Conservation (phyloP, 495 filamentous ascomycete species). For the Talaromyces liani region DNA sequence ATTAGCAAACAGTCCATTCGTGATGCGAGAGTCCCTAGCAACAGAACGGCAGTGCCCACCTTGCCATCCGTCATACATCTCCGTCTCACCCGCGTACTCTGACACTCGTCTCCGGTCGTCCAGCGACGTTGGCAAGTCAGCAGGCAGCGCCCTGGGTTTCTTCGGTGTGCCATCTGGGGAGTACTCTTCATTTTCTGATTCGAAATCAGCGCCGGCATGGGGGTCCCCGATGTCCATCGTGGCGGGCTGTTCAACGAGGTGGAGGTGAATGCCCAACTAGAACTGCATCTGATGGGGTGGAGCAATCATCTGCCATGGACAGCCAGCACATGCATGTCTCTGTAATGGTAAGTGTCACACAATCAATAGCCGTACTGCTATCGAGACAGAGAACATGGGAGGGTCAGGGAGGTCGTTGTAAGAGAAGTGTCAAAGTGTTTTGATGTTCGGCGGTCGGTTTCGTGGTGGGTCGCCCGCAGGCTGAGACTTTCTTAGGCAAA, state of each 20-base stretch:
- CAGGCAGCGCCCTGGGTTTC: constrained; percentile 50
- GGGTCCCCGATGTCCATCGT: constrained; percentile 32
- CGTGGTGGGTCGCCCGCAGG: constrained; percentile 1
- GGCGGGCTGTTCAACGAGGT: constrained; percentile 11
- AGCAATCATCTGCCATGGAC: background rate
- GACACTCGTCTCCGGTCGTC: constrained; percentile 73
- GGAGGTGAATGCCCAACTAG: constrained; percentile 6
- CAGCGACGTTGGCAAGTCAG: constrained; percentile 82
- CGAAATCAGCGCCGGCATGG: constrained; percentile 30
- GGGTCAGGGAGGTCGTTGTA: background rate
- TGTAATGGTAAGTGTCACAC: background rate
- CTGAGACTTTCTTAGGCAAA: background rate
- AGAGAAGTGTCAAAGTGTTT: background rate
- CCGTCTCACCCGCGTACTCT: constrained; percentile 60
- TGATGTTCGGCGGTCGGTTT: background rate
- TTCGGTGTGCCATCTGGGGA: constrained; percentile 13
- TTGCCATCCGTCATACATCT: constrained; percentile 99
- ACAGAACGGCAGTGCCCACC: constrained; percentile 45
- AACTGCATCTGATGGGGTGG: background rate
- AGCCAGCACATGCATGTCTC: background rate
- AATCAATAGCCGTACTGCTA: background rate
- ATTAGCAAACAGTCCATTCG: background rate
- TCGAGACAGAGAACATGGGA: background rate
- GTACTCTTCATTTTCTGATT: constrained; percentile 15
- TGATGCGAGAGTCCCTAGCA: background rate